Conservation (phyloP, 23 red algal genomes). For the Gracilaria vermiculophylla region DNA sequence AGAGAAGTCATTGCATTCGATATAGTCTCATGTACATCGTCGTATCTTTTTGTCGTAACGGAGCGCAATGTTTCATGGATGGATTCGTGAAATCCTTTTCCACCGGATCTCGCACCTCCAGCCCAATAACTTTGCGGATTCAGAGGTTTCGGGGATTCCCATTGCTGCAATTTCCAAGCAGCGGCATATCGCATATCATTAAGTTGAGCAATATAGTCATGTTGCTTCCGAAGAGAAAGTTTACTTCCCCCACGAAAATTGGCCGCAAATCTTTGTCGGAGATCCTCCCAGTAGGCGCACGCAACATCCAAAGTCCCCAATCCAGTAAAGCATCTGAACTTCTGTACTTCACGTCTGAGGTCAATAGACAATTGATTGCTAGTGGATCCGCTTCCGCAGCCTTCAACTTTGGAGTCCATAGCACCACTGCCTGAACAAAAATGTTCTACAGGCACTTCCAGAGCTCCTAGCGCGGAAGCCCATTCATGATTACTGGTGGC, state of each 20-base stretch:
- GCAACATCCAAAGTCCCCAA: conserved; percentile 44
- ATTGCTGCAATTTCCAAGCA: conserved; percentile 71
- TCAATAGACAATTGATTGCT: background rate
- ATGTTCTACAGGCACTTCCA: background rate
- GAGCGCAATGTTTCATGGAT: conserved; percentile 11
- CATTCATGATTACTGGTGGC: conserved; percentile 37
- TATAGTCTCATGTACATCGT: conserved; percentile 16
- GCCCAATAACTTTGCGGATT: background rate
- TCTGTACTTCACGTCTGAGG: conserved; percentile 11
- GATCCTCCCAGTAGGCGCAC: conserved; percentile 52
- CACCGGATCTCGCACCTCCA: background rate
- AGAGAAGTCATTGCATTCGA: background rate
- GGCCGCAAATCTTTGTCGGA: background rate
- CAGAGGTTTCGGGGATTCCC: conserved; percentile 50
- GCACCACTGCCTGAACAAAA: background rate
- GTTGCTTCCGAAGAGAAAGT: background rate
- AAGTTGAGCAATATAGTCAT: background rate
- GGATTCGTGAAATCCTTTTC: conserved; percentile 26
- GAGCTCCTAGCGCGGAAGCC: conserved; percentile 16
- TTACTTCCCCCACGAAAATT: background rate
- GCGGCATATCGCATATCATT: conserved; percentile 58
- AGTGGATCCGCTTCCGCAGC: background rate
- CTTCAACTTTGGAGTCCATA: background rate
- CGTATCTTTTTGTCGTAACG: conserved; percentile 12
- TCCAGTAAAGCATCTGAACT: conserved; percentile 35